Percentiles rank a stretch among this genome's conserved stretches.
Evolutionary conservation across 2,329 filamentous ascomycete species (phyloP).

Genomic region (Trichoderma asperellum): DNA sequence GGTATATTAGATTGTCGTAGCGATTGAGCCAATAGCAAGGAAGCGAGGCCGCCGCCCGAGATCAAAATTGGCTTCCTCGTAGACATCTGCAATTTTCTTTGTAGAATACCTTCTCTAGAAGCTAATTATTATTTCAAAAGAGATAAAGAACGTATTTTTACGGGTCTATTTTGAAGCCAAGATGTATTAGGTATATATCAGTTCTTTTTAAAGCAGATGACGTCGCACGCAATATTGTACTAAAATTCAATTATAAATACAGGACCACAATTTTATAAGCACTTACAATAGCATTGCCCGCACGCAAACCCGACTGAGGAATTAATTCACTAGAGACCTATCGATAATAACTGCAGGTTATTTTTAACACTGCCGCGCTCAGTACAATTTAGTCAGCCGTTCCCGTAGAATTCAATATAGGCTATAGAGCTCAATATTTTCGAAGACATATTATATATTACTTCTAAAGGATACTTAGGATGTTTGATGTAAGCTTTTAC

Average conservation of each 20-base stretch:
- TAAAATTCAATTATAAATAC: not conserved
- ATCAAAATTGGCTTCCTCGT: conserved; percentile 46
- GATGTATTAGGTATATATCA: not conserved
- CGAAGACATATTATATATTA: too few species aligned
- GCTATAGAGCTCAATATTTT: too few species aligned
- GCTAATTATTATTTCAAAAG: not conserved
- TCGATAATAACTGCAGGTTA: too few species aligned
- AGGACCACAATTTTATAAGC: not conserved
- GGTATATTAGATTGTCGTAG: conserved; percentile 49
- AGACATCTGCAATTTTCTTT: conserved; percentile 29
- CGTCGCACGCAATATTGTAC: not conserved
- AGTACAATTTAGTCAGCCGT: too few species aligned
- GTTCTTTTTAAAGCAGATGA: not conserved
- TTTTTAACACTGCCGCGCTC: too few species aligned
- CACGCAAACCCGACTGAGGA: not conserved
- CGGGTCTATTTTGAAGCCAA: not conserved
- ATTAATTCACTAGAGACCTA: not conserved
- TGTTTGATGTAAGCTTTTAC: too few species aligned
- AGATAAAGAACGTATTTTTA: not conserved
- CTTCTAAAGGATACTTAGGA: too few species aligned
- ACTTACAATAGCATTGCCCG: not conserved
- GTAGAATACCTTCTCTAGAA: not conserved
- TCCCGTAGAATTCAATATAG: too few species aligned
- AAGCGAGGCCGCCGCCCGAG: conserved; percentile 50
- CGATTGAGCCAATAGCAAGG: conserved; percentile 50